Evolutionary conservation across 192 early-diverging fungal species (phyloP), one percentile per base, ranked within the genome.

Genomic region (Linnemannia hyalina): DNA sequence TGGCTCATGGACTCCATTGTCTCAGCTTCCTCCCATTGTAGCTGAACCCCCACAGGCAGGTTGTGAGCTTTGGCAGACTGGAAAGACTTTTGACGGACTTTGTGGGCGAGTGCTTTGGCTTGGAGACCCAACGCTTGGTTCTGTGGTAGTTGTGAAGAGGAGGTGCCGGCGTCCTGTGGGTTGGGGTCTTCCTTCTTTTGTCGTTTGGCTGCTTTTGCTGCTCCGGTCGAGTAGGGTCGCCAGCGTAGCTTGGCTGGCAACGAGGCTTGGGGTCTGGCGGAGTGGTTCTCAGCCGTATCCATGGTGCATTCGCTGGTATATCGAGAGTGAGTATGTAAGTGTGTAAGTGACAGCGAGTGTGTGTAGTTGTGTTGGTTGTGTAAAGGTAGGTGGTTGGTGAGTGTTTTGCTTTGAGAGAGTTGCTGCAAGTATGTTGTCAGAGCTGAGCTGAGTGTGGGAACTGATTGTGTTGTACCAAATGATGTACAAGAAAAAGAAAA

Each of bases 11-110:
- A 80, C 32, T 86, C 84, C 70, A 86, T 77, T 16, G 84, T 86
- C 72, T 86, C 84, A 18, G 78, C 84, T 52, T 86, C 79, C 52
- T 86, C 84, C 84, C 84, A 86, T 6, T 86, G 84, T 26, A 86
- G 76, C 47, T 78, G 69, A 6, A 86, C 79, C 22, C 54, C 72
- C 32, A 35, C 63, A 0, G 84, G 63, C 0, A 75, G 38, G 2
- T 26, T 68, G 22, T 46, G 40, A 4, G 49, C 46, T n/a, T 36
- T 74, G 35, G 47, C 41, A 13, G 72, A 40, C 10, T 47, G 68
- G 15, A 26, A 65, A 38, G 60, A 26, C 16, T 46, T 65, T 26
- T 18, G 29, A 22, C 79, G 70, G 22, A 86, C 49, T 41, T 49
- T 86, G 70, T 86, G 70, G 1, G 79, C 84, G 18, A 86, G 42